Percentiles rank a stretch among this genome's conserved stretches.
Evolutionary conservation across 2,329 filamentous ascomycete genomes (phyloP).

Genomic region (Diaporthe eres): DNA sequence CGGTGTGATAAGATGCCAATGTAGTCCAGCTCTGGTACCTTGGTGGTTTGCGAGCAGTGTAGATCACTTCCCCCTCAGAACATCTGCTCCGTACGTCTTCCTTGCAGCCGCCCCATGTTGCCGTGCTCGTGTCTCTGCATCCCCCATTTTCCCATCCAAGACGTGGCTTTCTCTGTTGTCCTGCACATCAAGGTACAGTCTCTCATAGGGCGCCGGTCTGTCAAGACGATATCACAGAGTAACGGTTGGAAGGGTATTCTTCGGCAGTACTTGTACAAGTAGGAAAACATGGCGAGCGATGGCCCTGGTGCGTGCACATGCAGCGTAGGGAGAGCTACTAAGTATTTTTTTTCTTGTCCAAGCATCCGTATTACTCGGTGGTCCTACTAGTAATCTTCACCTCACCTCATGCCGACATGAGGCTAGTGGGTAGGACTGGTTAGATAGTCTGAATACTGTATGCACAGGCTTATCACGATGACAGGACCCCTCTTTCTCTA

Average conservation of each 20-base stretch:
- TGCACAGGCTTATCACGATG: conserved; percentile 7
- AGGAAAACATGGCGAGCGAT: background rate
- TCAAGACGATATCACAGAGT: background rate
- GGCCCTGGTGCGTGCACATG: background rate
- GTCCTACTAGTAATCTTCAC: background rate
- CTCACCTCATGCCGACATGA: conserved; percentile 1
- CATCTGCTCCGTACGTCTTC: conserved; percentile 9
- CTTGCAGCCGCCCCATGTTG: background rate
- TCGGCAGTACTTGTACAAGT: background rate
- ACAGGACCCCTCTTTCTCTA: conserved; percentile 30
- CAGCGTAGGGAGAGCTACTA: background rate
- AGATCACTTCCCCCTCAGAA: conserved; percentile 16
- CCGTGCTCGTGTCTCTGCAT: background rate
- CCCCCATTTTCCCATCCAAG: background rate
- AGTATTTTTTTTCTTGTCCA: too few relatives aligned
- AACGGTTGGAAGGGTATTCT: background rate
- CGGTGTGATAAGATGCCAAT: conserved; percentile 22
- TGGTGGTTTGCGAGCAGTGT: background rate
- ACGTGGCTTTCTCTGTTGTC: background rate
- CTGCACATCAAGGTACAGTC: background rate
- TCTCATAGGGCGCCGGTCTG: background rate
- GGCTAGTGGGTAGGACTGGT: background rate
- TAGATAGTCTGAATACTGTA: background rate
- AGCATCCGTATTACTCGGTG: too few relatives aligned
- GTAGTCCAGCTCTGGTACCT: conserved; percentile 2